Percentiles rank a stretch among this genome's conserved stretches.
phyloP scores from a whole-genome alignment of 345 rosid species.

The Hypericum androsaemum region DNA sequence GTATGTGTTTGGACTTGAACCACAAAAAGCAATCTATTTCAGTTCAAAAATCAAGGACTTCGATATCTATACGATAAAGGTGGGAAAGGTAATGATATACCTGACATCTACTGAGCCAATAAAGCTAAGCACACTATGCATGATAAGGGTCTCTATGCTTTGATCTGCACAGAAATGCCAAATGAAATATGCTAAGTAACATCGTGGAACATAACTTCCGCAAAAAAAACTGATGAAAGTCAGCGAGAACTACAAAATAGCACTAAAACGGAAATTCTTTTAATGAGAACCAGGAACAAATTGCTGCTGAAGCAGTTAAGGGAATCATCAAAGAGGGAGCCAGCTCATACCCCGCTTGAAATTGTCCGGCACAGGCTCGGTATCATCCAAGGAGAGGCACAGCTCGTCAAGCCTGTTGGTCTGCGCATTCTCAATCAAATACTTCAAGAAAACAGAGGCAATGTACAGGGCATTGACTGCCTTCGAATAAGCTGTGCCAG shows the following conservation, averaged over 20 bases:
- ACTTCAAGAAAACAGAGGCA: constrained; percentile 73
- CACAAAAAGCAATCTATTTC: constrained; percentile 23
- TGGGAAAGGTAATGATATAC: constrained; percentile 27
- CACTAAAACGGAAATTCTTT: too few species aligned
- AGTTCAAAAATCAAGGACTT: constrained; percentile 19
- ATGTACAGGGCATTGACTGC: constrained; percentile 69
- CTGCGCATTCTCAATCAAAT: constrained; percentile 55
- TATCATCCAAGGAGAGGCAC: constrained; percentile 53
- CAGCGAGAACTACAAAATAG: too few species aligned
- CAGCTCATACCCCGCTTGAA: constrained; percentile 40
- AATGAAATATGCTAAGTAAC: too few species aligned
- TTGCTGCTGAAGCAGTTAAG: too few species aligned
- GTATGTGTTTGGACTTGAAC: constrained; percentile 59
- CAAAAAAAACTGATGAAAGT: too few species aligned
- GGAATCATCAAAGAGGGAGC: too few species aligned
- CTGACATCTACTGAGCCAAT: constrained; percentile 71
- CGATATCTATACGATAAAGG: constrained; percentile 2
- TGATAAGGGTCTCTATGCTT: constrained; percentile 56
- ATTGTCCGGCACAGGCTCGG: constrained; percentile 47
- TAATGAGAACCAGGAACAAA: too few species aligned
- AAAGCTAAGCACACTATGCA: constrained; percentile 66
- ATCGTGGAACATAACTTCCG: too few species aligned
- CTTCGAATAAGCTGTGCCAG: constrained; percentile 37
- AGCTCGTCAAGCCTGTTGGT: constrained; percentile 42
- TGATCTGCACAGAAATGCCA: constrained; percentile 50